Base-by-base conservation (phyloP, 768 basidiomycete species). In the Hygrophorus pudorinus region DNA sequence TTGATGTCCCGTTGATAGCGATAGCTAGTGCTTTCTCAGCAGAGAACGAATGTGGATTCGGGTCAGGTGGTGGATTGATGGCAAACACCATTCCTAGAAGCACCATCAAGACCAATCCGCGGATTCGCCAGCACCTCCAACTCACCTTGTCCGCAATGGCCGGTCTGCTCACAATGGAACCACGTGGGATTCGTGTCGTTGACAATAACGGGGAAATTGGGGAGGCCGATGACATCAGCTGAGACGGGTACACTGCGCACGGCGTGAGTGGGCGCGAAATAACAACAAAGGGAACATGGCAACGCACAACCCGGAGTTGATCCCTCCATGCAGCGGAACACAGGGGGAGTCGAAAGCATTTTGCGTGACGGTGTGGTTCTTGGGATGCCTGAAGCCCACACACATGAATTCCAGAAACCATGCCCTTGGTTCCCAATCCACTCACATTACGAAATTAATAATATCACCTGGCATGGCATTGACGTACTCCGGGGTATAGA, bases 61-160 rank as follows among this genome's bases (percentile, higher is more conserved):
- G 53, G 13, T 62, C 61, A 0, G 56, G 59, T 2, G 71, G 73
- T 1, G 79, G 68, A 58, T 82, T 82, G 57, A 81, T 65, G 2
- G 78, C 78, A 56, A 78, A 78, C 18, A 81, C 79, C 80, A 81
- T 81, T 48, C 79, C 76, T 58, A 35, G 24, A n/a, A 12, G 40
- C 12, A n/a, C 37, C 16, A 41, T 16, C 16, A 45, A 14, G 37
- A 13, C n/a, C n/a, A 10, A 36, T 31, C 9, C 13, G 14, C 36
- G 35, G 5, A 30, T 20, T 34, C 36, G 28, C n/a, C 8, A 33
- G 40, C 10, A 13, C 21, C 14, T 16, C n/a, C 13, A 11, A 34
- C 42, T 7, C 16, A 60, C 64, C 65, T 44, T 64, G 55, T 33
- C 67, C 65, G 45, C 79, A 80, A 59, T 82, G 78, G 32, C 60